These are phyloP conservation scores for Centella asiatica DNA, from an alignment of 129 eudicot genomes.

Conservation along the genomic window DNA sequence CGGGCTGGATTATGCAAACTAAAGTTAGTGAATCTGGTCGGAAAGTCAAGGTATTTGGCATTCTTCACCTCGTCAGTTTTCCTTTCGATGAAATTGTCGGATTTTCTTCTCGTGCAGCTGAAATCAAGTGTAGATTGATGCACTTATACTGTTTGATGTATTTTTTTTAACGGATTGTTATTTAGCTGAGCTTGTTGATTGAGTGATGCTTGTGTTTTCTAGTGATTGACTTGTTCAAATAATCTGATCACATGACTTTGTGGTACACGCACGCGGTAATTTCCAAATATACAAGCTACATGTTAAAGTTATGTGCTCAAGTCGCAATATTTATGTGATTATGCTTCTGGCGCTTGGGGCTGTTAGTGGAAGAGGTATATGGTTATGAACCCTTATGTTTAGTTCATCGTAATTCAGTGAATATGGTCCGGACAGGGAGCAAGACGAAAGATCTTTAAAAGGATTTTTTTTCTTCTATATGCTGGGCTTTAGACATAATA, in stretches of 20 bases:
- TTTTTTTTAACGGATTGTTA: background rate
- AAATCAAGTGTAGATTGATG: background rate
- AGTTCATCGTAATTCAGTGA: no score
- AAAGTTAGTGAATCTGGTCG: constrained; percentile 23
- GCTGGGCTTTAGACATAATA: no score
- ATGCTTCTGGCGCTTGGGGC: no score
- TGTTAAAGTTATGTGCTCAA: background rate
- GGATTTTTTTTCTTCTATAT: no score
- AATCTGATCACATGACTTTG: background rate
- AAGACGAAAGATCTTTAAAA: no score
- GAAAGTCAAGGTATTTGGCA: constrained; percentile 45
- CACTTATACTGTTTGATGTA: background rate
- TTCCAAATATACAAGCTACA: background rate
- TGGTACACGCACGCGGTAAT: background rate
- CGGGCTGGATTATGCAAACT: constrained; percentile 46
- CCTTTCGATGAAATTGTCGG: no score
- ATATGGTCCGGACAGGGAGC: no score
- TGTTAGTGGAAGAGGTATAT: no score
- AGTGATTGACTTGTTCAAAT: background rate
- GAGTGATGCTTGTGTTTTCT: no score
- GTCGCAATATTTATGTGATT: background rate
- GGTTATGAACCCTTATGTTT: no score
- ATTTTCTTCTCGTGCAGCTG: background rate
- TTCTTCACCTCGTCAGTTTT: background rate
- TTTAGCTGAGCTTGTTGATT: background rate